Percentiles rank a stretch among this genome's conserved stretches.
Conservation (phyloP, 2,329 filamentous ascomycete genomes). For the Penicillium sp. region DNA sequence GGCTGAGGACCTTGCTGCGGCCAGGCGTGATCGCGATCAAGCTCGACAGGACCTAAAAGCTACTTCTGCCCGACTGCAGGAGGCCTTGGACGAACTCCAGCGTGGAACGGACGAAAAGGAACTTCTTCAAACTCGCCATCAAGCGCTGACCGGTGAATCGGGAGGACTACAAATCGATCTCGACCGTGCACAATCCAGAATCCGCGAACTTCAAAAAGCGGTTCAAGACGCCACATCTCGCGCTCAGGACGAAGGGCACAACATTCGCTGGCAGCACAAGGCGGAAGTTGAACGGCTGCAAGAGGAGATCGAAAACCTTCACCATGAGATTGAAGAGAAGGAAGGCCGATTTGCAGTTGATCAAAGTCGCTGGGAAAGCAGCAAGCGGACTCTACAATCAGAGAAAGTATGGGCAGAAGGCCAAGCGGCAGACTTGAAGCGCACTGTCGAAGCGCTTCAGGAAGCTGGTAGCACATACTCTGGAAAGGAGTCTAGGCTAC, state of each 20-base stretch:
- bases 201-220: slow-evolving; percentile 49
- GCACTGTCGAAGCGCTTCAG: slow-evolving; percentile 67
- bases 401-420: slow-evolving; percentile 67
- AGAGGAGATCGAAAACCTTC: slow-evolving; percentile 58
- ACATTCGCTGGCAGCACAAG: slow-evolving; percentile 55
- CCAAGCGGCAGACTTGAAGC: slow-evolving; percentile 64
- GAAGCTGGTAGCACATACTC: slow-evolving; percentile 66
- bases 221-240: slow-evolving; percentile 56
- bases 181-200: slow-evolving; percentile 41
- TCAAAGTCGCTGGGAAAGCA: slow-evolving; percentile 68
- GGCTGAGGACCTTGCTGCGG: slow-evolving; percentile 44
- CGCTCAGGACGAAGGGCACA: slow-evolving; percentile 59
- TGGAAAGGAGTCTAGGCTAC: slow-evolving; percentile 64
- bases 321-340: slow-evolving; percentile 65
- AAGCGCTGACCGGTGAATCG: slow-evolving; percentile 65
- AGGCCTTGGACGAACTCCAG: slow-evolving; percentile 59
- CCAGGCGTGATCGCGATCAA: slow-evolving; percentile 43
- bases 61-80: slow-evolving; percentile 48
- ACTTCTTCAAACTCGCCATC: slow-evolving; percentile 65
- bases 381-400: slow-evolving; percentile 62
- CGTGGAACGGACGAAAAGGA: slow-evolving; percentile 62
- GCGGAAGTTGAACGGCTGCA: slow-evolving; percentile 54
- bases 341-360: slow-evolving; percentile 69
- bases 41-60: slow-evolving; percentile 45
- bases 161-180: slow-evolving; percentile 65